Base-by-base conservation (phyloP, 441 rosid genomes). In the Adansonia madagascariensis region DNA sequence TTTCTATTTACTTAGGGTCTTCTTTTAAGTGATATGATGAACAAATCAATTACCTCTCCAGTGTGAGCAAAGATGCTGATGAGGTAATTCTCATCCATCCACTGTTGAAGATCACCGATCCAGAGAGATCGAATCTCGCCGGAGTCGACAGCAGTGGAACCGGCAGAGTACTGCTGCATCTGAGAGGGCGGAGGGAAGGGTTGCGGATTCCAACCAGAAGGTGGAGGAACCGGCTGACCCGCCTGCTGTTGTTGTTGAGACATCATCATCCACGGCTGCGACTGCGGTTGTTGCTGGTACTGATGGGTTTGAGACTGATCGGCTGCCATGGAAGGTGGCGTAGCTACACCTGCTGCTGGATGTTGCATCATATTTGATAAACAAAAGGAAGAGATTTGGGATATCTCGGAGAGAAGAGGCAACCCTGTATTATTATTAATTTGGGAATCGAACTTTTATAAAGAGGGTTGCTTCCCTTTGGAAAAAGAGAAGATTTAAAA, bases 71-170 rank as follows among this genome's bases (percentile, higher is more conserved):
- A 92, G 81, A 85, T 79, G 75, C 22, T 83, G 72, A 80, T 60
- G 73, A 93, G 89, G 76, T 95, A 93, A 82, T 60, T 83, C 80
- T 93, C 98, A 63, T 95, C 97, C 98, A 95, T 92, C 93, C 95
- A 91, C 18, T 84, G 92, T 88, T 89, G 95, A 74, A 93, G 77
- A 78, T 91, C 98, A 8, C 98, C 98, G 79, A 95, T 92, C 99
- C 97, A 93, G 77, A 95, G 80, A 9, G 97, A 90, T 80, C 89
- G 89, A 83, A 93, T 85, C 87, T 94, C 99, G 9, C 88, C 90
- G 2, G 82, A 61, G 49, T 81, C 75, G 47, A 78, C 84, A 20
- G 79, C 71, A 7, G 79, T 88, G 8, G 77, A 44, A 65, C 73
- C 72, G 57, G 77, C 22, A 20, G 60, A 50, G 35, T 85, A 82